Evolutionary conservation across 441 rosid species (phyloP), one percentile per base, ranked within the genome.

Genomic region (Theobroma grandiflorum): DNA sequence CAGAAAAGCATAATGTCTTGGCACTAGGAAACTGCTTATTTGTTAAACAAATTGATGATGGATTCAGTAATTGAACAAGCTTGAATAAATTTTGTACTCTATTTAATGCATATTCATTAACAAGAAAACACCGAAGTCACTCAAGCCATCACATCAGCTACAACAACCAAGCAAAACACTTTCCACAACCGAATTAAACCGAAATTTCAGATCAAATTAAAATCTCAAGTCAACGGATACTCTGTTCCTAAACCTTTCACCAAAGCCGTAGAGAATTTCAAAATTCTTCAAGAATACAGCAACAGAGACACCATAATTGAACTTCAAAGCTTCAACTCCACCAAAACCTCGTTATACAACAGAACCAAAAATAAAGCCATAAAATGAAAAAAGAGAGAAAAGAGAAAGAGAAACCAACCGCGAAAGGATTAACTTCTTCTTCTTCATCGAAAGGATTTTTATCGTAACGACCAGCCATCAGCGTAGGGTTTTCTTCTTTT

Each of bases 381-480:
- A 49, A 74, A 70, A n/a, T 59, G 10, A 50, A 3, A 47, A 2
- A 78, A 1, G 6, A 4, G n/a, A 15, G 9, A 45, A 11, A 22
- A 72, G 40, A 8, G 42, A 82, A 67, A 74, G 47, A 80, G 71
- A 74, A 69, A 88, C 95, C 83, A 70, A 95, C 99, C 11, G 95
- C 82, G 78, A 95, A 95, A 79, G 99, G 99, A 84, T 95, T 95
- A 73, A 92, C 90, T 85, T 91, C 95, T 66, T 91, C 74, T 45
- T 89, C 97, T 57, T 93, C 97, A 66, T 78, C 97, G 71, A 95
- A 95, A 4, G 99, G 98, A 66, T 95, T 94, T 53, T 84, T 88
- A 79, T 95, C 98, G 85, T 88, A 92, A 45, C 95, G 95, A 78
- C 91, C 88, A 80, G 97, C 97, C 99, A 95, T 95, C 72, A 31